A percentile compares a stretch with the other conserved stretches of the same genome.
phyloP scores from a whole-genome alignment of 345 rosid genomes.

The Eutrema heterophyllum region DNA sequence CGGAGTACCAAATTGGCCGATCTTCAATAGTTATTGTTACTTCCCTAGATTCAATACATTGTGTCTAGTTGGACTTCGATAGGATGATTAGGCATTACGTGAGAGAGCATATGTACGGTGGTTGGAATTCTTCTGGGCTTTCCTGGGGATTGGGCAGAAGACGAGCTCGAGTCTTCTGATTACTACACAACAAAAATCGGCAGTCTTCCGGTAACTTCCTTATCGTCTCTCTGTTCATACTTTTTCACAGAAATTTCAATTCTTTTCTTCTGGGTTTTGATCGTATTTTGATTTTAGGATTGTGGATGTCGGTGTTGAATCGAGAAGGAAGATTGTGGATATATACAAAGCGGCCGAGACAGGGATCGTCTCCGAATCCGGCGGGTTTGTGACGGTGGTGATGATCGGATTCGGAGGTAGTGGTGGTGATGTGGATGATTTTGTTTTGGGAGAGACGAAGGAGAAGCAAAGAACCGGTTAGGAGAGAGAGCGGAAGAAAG shows the following conservation, averaged over 20 bases:
- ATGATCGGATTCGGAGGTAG: not conserved
- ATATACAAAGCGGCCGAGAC: constrained; percentile 9
- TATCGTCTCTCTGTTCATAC: not conserved
- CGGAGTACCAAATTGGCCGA: constrained; percentile 32
- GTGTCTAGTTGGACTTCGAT: no score
- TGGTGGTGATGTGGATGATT: constrained; percentile 11
- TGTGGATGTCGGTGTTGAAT: constrained; percentile 9
- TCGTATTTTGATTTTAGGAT: constrained; percentile 42
- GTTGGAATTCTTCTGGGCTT: constrained; percentile 34
- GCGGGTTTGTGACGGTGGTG: not conserved
- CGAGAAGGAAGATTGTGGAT: no score
- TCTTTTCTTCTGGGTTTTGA: not conserved
- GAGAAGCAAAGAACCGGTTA: constrained; percentile 16
- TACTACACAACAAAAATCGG: constrained; percentile 76
- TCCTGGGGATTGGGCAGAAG: constrained; percentile 86
- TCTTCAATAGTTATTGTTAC: no score
- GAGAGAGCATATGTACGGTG: no score
- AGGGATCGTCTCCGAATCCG: constrained; percentile 10
- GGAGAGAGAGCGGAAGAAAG: constrained; percentile 20
- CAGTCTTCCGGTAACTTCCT: constrained; percentile 55
- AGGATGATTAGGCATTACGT: no score
- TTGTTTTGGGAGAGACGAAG: constrained; percentile 17
- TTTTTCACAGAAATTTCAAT: not conserved
- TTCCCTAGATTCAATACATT: no score
- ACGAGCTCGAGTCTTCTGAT: constrained; percentile 61